phyloP scores from a whole-genome alignment of 202 grass and related monocot species.

The Setaria viridis region DNA sequence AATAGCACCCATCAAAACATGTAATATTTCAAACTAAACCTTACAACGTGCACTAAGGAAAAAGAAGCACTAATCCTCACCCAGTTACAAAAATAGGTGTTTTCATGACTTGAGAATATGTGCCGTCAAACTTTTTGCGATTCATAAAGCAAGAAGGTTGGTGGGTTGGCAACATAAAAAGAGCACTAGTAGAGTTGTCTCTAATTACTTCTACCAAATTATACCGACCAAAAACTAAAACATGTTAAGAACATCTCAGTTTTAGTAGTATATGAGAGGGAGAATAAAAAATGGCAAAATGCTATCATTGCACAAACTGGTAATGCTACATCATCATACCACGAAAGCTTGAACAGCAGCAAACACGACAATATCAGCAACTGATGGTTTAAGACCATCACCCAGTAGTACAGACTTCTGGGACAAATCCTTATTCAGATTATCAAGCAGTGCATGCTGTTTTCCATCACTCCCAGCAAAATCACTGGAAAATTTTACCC shows the following conservation, averaged over 20 bases:
- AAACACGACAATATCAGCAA: slow-evolving; percentile 88
- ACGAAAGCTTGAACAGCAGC: slow-evolving; percentile 64
- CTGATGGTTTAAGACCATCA: slow-evolving; percentile 69
- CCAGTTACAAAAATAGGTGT: neutral
- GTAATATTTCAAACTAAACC: neutral
- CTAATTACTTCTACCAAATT: neutral
- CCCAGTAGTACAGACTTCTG: slow-evolving; percentile 77
- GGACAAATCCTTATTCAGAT: slow-evolving; percentile 78
- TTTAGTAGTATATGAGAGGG: slow-evolving; percentile 13
- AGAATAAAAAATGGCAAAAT: slow-evolving; percentile 4
- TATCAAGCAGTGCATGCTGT: slow-evolving; percentile 46
- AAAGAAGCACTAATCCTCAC: neutral
- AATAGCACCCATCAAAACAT: neutral
- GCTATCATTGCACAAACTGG: neutral
- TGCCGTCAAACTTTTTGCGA: neutral
- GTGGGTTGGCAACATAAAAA: neutral
- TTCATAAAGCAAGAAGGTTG: neutral
- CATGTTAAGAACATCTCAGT: slow-evolving; percentile 10
- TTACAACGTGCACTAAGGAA: neutral
- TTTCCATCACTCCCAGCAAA: slow-evolving; percentile 59
- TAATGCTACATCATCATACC: slow-evolving; percentile 55
- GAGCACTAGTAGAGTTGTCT: neutral
- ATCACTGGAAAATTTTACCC: slow-evolving; percentile 74
- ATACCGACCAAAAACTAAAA: neutral
- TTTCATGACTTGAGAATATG: neutral